Percentiles rank a stretch among this genome's conserved stretches.
These are phyloP conservation scores for Globisporangium echinulatum DNA, from an alignment of 352 stramenopile species.

Conservation along the genomic window DNA sequence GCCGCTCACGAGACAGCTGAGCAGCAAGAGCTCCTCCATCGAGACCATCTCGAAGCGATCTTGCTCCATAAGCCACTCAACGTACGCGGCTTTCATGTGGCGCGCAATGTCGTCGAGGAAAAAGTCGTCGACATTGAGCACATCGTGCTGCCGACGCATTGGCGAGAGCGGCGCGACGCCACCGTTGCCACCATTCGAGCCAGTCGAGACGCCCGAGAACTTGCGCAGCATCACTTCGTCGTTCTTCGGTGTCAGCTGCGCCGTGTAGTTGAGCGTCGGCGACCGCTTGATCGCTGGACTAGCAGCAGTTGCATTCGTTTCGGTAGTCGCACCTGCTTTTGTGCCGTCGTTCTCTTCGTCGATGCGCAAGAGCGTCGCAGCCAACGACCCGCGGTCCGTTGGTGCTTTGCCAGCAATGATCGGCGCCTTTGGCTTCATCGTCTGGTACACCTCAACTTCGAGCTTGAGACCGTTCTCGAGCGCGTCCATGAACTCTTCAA, in stretches of 20 bases:
- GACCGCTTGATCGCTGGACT: not conserved
- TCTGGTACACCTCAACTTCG: conserved; percentile 70
- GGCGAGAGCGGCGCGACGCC: conserved; percentile 23
- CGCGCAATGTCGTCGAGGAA: conserved; percentile 58
- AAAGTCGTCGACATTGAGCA: conserved; percentile 80
- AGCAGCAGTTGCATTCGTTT: too few relatives aligned
- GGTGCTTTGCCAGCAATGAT: not conserved
- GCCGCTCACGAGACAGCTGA: conserved; percentile 44
- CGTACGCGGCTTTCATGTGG: conserved; percentile 69
- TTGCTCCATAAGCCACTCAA: conserved; percentile 50
- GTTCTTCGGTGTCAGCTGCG: conserved; percentile 6
- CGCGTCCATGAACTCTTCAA: conserved; percentile 77
- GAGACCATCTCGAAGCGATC: conserved; percentile 59
- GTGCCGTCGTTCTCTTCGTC: conserved; percentile 11
- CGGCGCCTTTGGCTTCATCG: conserved; percentile 17
- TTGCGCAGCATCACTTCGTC: conserved; percentile 10
- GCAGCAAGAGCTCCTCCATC: conserved; percentile 52
- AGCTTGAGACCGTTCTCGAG: conserved; percentile 72
- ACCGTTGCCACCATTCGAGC: conserved; percentile 2
- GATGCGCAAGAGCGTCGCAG: not conserved
- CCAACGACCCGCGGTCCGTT: conserved; percentile 3
- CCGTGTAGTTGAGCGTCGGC: not conserved
- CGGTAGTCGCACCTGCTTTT: not conserved
- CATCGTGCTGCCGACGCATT: conserved; percentile 72
- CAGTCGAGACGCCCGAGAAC: conserved; percentile 5